These are phyloP conservation scores for Styphnolobium japonicum DNA, from an alignment of 306 rosid species.

Conservation along the genomic window DNA sequence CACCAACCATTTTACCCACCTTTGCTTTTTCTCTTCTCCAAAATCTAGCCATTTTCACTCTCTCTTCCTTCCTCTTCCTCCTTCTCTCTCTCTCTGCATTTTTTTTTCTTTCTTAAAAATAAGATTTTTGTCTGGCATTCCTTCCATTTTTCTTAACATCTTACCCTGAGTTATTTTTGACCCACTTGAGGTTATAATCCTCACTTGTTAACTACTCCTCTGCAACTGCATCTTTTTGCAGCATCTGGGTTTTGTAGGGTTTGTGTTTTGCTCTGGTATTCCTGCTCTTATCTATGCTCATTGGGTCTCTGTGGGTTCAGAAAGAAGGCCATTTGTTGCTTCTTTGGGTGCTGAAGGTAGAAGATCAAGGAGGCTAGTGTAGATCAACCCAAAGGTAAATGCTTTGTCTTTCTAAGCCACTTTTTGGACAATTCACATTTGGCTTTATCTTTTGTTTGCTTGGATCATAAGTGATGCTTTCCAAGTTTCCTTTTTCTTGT, in stretches of 20 bases:
- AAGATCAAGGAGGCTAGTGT: constrained; percentile 62
- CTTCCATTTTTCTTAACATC: constrained; percentile 14
- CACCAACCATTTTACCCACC: constrained; percentile 76
- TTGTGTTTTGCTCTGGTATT: constrained; percentile 35
- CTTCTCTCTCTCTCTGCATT: constrained; percentile 21
- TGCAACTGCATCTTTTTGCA: constrained; percentile 26
- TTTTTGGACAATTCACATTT: constrained; percentile 37
- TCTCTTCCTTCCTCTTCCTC: too few species aligned
- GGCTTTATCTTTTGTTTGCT: constrained; percentile 57
- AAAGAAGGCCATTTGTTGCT: constrained; percentile 46
- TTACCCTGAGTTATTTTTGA: constrained; percentile 37
- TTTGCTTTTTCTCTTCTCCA: constrained; percentile 42
- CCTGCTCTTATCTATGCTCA: constrained; percentile 54
- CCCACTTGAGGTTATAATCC: constrained; percentile 50
- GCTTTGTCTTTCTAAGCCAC: constrained; percentile 43
- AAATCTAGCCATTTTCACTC: constrained; percentile 17
- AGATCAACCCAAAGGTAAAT: constrained; percentile 70
- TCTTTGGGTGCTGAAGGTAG: constrained; percentile 54
- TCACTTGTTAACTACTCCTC: constrained; percentile 37
- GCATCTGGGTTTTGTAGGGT: constrained; percentile 56
- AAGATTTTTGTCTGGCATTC: constrained; percentile 56
- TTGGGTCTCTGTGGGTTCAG: constrained; percentile 40
- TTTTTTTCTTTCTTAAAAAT: constrained; percentile 41
- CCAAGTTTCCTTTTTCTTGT: constrained; percentile 24
- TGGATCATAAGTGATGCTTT: constrained; percentile 74